These are phyloP conservation scores for Crepidotus sp. DNA, from an alignment of 1,284 basidiomycete species.

Conservation along the genomic window DNA sequence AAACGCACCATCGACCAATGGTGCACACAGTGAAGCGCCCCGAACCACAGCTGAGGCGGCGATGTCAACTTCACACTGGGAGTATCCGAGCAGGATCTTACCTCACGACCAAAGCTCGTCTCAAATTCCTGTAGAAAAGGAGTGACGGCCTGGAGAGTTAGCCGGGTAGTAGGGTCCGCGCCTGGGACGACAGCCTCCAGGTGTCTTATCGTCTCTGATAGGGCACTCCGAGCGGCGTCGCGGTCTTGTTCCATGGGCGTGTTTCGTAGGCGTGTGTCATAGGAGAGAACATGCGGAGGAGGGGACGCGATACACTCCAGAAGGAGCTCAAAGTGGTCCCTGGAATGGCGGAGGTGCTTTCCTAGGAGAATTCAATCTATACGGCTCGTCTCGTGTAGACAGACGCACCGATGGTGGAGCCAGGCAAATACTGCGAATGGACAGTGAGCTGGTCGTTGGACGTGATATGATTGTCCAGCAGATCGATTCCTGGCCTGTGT, in stretches of 20 bases:
- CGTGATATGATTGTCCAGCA: conserved; percentile 54
- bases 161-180: conserved; percentile 40
- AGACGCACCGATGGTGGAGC: conserved; percentile 68
- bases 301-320: conserved; percentile 43
- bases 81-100: too few species aligned
- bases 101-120: conserved; percentile 77
- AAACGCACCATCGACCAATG: conserved; percentile 74
- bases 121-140: conserved; percentile 65
- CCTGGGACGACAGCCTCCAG: conserved; percentile 46
- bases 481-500: conserved; percentile 42
- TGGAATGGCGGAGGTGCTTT: conserved; percentile 74
- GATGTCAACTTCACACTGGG: too few species aligned
- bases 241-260: conserved; percentile 73
- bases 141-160: conserved; percentile 70
- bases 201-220: conserved; percentile 47
- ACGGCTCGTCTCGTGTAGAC: background rate
- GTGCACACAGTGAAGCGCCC: conserved; percentile 74
- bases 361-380: conserved; percentile 33
- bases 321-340: conserved; percentile 69
- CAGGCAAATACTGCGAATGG: conserved; percentile 62
- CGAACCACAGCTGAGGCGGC: conserved; percentile 69
- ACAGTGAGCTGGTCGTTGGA: conserved; percentile 61
- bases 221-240: conserved; percentile 45
- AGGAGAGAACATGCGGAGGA: conserved; percentile 49
- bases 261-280: conserved; percentile 66